Evolutionary conservation across 495 filamentous ascomycete genomes (phyloP).

Genomic region (Chaetomidium leptoderma): DNA sequence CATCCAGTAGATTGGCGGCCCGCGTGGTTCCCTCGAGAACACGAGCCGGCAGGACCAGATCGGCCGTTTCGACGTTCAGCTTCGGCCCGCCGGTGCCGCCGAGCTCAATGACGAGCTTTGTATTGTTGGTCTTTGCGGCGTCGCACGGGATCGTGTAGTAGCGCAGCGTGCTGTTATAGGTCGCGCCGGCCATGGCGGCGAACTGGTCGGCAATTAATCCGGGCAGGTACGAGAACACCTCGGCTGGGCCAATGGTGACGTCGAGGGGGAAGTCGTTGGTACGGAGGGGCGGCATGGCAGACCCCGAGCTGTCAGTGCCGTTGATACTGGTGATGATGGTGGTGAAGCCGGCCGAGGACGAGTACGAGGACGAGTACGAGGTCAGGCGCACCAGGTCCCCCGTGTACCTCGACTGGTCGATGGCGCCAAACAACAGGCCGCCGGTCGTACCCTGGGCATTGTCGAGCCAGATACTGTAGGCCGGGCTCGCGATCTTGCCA

Average conservation of each 20-base stretch:
- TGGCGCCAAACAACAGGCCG: slow-evolving; percentile 75
- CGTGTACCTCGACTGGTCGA: slow-evolving; percentile 68
- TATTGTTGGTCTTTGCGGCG: slow-evolving; percentile 44
- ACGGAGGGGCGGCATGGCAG: slow-evolving; percentile 41
- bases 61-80: slow-evolving; percentile 60
- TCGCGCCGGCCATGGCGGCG: slow-evolving; percentile 55
- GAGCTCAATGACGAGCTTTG: slow-evolving; percentile 56
- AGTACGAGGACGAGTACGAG: slow-evolving; percentile 22
- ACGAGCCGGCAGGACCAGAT: slow-evolving; percentile 65
- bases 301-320: slow-evolving; percentile 23
- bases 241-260: slow-evolving; percentile 51
- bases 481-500: slow-evolving; percentile 62
- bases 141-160: slow-evolving; percentile 61
- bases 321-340: slow-evolving; percentile 54
- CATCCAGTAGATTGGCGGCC: background rate
- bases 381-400: slow-evolving; percentile 63
- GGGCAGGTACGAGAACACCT: slow-evolving; percentile 70
- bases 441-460: slow-evolving; percentile 59
- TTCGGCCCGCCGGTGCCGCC: slow-evolving; percentile 47
- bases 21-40: too few species aligned
- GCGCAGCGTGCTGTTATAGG: slow-evolving; percentile 38
- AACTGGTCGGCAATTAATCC: slow-evolving; percentile 53
- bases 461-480: slow-evolving; percentile 81
- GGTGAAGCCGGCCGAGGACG: slow-evolving; percentile 51
- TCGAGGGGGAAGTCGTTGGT: slow-evolving; percentile 62